Conservation (phyloP, 208 protist genomes). For the Trypanosoma brucei region DNA sequence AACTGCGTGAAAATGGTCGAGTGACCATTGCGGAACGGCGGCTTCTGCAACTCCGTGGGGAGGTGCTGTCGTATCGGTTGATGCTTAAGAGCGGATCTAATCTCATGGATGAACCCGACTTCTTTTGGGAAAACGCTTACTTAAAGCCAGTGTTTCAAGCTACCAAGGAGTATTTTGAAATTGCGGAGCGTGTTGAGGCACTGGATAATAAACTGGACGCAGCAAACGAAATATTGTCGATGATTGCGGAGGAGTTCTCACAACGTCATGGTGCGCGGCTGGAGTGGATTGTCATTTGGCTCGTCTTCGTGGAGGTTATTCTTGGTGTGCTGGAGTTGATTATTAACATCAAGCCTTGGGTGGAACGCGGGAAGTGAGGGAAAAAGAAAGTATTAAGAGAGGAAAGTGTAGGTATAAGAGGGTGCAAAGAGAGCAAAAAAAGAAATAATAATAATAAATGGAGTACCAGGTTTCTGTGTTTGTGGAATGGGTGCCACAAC, state of each 20-base stretch:
- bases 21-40: constrained; percentile 61
- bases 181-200: constrained; percentile 55
- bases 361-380: constrained; percentile 12
- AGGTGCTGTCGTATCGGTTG: constrained; percentile 69
- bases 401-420: background rate
- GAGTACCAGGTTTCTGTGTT: background rate
- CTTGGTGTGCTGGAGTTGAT: constrained; percentile 67
- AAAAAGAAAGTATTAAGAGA: background rate
- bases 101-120: constrained; percentile 74
- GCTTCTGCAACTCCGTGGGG: constrained; percentile 61
- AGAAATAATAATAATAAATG: background rate
- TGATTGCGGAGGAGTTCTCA: constrained; percentile 74
- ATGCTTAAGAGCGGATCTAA: constrained; percentile 81
- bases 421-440: background rate
- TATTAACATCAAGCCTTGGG: constrained; percentile 57
- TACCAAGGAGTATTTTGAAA: constrained; percentile 69
- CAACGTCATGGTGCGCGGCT: constrained; percentile 66
- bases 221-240: constrained; percentile 72
- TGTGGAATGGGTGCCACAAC: too few relatives aligned
- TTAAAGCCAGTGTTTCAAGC: constrained; percentile 76
- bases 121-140: constrained; percentile 82
- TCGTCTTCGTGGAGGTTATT: constrained; percentile 77
- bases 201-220: constrained; percentile 77
- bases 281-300: constrained; percentile 86
- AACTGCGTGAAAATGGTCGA: constrained; percentile 52